These are phyloP conservation scores for Fusarium sp. DNA, from an alignment of 2,329 filamentous ascomycete genomes.

Conservation along the genomic window DNA sequence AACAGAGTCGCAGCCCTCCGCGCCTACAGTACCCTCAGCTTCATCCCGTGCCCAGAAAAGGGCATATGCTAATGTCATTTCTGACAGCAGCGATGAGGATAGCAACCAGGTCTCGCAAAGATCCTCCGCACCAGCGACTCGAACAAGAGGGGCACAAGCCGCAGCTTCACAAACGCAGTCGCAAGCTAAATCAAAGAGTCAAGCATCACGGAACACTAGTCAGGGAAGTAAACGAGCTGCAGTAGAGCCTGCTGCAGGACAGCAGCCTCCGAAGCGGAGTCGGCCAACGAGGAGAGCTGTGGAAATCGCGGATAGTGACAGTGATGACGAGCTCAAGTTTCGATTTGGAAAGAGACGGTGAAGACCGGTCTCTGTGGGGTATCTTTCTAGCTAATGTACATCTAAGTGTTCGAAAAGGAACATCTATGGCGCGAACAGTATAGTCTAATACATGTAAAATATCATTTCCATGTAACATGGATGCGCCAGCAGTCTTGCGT, in stretches of 20 bases:
- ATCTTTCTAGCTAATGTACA: constrained; percentile 48
- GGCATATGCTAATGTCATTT: constrained; percentile 46
- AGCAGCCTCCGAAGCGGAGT: constrained; percentile 50
- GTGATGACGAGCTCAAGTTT: constrained; percentile 68
- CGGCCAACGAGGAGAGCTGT: constrained; percentile 51
- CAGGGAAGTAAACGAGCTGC: constrained; percentile 52
- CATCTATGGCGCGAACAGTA: constrained; percentile 27
- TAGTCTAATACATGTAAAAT: constrained; percentile 14
- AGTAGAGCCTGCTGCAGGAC: constrained; percentile 43
- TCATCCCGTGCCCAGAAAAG: constrained; percentile 30
- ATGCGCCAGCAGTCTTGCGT: neutral
- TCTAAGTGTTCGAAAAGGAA: constrained; percentile 32
- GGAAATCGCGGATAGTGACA: constrained; percentile 57
- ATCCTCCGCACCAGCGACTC: constrained; percentile 22
- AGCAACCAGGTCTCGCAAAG: constrained; percentile 22
- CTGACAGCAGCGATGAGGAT: constrained; percentile 54
- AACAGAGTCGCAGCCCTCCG: constrained; percentile 33
- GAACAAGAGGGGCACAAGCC: constrained; percentile 41
- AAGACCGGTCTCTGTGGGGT: constrained; percentile 43
- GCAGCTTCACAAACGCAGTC: constrained; percentile 47
- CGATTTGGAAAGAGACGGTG: constrained; percentile 64
- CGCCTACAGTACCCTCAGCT: constrained; percentile 15
- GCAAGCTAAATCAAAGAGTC: constrained; percentile 46
- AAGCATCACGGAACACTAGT: constrained; percentile 45
- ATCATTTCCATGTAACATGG: neutral